Base-by-base conservation (phyloP, 139 green algal species). In the Trebouxia sp. region DNA sequence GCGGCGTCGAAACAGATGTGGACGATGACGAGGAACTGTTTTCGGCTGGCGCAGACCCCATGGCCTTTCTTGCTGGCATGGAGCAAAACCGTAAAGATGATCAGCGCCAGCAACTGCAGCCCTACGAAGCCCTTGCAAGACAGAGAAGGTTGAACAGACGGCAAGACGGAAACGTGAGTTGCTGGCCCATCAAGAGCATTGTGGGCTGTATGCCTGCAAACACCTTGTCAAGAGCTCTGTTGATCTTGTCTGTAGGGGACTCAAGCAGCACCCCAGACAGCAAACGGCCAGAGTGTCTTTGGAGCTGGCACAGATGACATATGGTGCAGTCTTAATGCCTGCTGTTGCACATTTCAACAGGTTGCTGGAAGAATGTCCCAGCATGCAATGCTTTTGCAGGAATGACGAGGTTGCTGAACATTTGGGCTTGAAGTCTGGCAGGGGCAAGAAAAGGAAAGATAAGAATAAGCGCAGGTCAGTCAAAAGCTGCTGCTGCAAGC, bases 241-340 rank as follows among this genome's bases (percentile, higher is more conserved):
- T n/a, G n/a, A n/a, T n/a, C n/a, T n/a, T n/a, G n/a, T n/a, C n/a
- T n/a, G n/a, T n/a, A n/a, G n/a, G n/a, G n/a, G n/a, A n/a, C n/a
- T n/a, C n/a, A n/a, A n/a, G 6, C 12, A 5, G 10, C 20, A 69
- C 12, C 38, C 30, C 45, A 11, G 41, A n/a, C 41, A 55, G 74
- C 5, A 32, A 45, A 8, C 32, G 53, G 62, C 15, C 14, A 53
- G 3, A 53, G 47, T 17, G 55, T 86, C 0, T 90, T 92, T 81
- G 88, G 88, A 0, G 85, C 85, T 6, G 75, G 70, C 8, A 78
- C 87, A 65, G 85, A 91, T 0, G 89, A 92, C 22, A 92, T 92
- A 39, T 89, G 83, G 82, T 78, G 30, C n/a, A 55, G n/a, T n/a
- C 20, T 32, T 41, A 22, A 47, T 47, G 11, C 30, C 38, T 26